Percentiles rank a stretch among this genome's conserved stretches.
Conservation (phyloP, 2,329 filamentous ascomycete genomes). For the Microdochium bolleyi region DNA sequence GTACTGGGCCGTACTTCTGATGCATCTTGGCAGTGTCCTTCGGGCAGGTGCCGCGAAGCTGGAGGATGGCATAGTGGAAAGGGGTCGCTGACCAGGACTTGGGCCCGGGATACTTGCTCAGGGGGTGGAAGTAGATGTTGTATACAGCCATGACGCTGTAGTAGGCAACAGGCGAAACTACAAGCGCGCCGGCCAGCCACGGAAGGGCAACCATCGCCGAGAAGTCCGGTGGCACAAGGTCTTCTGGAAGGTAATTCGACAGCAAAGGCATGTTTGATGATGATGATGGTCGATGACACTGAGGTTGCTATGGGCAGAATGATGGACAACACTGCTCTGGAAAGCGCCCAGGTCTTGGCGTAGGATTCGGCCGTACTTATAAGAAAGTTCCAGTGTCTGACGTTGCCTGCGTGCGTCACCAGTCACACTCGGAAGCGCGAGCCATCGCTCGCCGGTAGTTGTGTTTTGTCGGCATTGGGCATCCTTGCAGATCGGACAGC, state of each 20-base stretch:
- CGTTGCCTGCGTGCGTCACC: too few species aligned
- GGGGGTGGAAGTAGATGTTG: not conserved
- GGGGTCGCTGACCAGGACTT: not conserved
- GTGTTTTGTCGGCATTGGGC: too few species aligned
- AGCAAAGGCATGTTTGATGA: not conserved
- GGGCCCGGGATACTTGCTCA: not conserved
- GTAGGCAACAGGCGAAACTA: not conserved
- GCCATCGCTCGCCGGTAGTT: too few species aligned
- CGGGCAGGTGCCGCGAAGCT: conserved; percentile 2
- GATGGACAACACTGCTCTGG: too few species aligned
- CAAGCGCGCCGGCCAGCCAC: not conserved
- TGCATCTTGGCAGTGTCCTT: not conserved
- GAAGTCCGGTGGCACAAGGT: not conserved
- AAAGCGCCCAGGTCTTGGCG: too few species aligned
- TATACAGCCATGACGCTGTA: not conserved
- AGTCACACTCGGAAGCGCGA: too few species aligned
- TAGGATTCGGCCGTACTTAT: too few species aligned
- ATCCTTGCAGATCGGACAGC: too few species aligned
- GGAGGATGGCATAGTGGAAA: not conserved
- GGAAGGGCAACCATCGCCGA: not conserved
- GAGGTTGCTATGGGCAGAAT: too few species aligned
- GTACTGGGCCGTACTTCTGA: not conserved
- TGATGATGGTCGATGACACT: too few species aligned
- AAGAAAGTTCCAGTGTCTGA: too few species aligned
- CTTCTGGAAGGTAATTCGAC: not conserved